Conservation (phyloP, 1,139 yeast species). For the Geotrichum candidum region DNA sequence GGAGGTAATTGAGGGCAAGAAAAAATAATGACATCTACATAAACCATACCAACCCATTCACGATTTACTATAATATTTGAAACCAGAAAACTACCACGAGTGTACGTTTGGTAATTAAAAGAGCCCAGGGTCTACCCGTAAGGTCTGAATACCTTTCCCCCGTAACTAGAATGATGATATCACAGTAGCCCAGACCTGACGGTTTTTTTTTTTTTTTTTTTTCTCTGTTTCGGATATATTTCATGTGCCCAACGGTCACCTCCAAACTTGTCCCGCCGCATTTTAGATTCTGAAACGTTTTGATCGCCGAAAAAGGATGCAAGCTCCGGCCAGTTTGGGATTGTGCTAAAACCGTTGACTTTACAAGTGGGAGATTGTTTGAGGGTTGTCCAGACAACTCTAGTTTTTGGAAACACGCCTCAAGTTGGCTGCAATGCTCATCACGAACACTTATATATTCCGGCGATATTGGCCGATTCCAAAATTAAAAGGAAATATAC, state of each 20-base stretch:
- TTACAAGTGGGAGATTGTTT: neutral
- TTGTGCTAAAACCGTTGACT: neutral
- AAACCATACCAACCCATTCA: neutral
- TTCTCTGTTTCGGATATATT: neutral
- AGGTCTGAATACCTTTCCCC: too few species aligned
- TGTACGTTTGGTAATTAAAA: too few species aligned
- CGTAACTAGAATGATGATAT: too few species aligned
- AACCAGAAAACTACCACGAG: too few species aligned
- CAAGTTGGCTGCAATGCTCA: neutral
- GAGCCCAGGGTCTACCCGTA: too few species aligned
- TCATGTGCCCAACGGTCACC: neutral
- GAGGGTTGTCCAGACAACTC: neutral
- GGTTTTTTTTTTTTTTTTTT: neutral
- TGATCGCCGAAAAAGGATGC: neutral
- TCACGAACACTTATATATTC: neutral
- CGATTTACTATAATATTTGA: too few species aligned
- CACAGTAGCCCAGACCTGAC: too few species aligned
- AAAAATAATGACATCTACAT: neutral
- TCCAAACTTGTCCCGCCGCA: neutral
- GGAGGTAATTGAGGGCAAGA: neutral
- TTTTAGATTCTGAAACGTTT: neutral
- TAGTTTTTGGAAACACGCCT: neutral
- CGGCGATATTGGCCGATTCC: neutral
- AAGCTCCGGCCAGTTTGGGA: neutral
- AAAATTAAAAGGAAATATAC: neutral